Conservation (phyloP, 345 rosid genomes). For the Euphorbia pulcherrima region DNA sequence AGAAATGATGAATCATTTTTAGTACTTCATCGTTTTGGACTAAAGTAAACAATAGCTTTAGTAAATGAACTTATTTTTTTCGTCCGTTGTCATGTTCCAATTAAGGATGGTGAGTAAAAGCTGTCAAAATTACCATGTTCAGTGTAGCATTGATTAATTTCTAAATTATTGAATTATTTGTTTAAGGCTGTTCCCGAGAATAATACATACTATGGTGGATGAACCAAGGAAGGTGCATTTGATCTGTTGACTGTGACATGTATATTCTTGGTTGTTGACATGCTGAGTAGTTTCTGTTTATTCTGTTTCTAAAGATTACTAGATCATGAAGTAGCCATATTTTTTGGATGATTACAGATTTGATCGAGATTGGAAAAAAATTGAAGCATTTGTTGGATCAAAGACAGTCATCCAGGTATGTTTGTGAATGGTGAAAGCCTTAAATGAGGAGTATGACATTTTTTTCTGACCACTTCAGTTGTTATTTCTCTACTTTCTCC, state of each 20-base stretch:
- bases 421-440: background rate
- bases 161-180: background rate
- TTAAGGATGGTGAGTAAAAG: background rate
- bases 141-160: background rate
- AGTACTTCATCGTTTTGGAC: background rate
- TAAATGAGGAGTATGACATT: background rate
- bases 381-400: constrained; percentile 92
- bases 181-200: background rate
- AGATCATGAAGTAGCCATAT: background rate
- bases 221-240: background rate
- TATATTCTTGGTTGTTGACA: background rate
- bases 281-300: background rate
- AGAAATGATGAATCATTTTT: background rate
- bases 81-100: background rate
- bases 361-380: constrained; percentile 98
- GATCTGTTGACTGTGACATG: background rate
- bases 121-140: background rate
- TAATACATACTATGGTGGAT: background rate
- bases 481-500: background rate
- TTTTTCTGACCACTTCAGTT: background rate
- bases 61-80: background rate
- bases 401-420: constrained; percentile 90
- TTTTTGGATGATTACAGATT: constrained; percentile 42
- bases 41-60: background rate
- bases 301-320: background rate